These are phyloP conservation scores for Penicillium concentricum DNA, from an alignment of 2,329 filamentous ascomycete species.

Conservation along the genomic window DNA sequence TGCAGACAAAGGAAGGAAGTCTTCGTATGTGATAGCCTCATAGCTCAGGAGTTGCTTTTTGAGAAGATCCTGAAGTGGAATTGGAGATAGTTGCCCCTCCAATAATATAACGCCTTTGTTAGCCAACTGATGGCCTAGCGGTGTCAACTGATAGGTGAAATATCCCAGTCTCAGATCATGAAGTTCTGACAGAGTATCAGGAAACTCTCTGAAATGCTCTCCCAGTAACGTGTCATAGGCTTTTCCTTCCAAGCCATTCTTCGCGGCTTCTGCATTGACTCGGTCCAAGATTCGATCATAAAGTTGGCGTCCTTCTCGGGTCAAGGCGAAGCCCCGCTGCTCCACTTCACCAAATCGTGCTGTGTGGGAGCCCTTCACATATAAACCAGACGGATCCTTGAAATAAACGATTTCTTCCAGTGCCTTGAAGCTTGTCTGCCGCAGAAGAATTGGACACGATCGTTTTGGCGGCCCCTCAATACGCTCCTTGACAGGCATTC, in stretches of 20 bases:
- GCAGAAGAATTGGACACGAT: constrained; percentile 48
- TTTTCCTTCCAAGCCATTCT: neutral
- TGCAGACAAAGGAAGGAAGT: constrained; percentile 55
- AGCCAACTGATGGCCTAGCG: constrained; percentile 1
- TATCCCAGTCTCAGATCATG: constrained; percentile 41
- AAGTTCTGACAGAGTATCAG: constrained; percentile 45
- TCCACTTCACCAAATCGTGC: constrained; percentile 57
- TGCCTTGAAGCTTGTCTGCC: constrained; percentile 56
- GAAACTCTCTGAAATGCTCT: constrained; percentile 39
- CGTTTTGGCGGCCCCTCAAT: constrained; percentile 54
- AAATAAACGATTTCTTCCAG: constrained; percentile 52
- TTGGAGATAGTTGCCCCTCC: neutral
- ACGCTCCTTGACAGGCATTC: constrained; percentile 48
- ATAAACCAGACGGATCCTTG: constrained; percentile 14
- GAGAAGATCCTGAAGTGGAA: constrained; percentile 34
- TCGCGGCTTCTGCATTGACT: constrained; percentile 18
- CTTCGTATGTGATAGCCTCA: constrained; percentile 53
- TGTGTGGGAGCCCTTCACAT: constrained; percentile 44
- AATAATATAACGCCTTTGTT: neutral
- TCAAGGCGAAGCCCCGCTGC: constrained; percentile 53
- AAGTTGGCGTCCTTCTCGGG: constrained; percentile 44
- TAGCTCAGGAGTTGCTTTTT: constrained; percentile 33
- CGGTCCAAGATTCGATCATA: constrained; percentile 48
- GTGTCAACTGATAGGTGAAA: constrained; percentile 36
- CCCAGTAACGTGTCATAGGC: constrained; percentile 24